Evolutionary conservation across 495 filamentous ascomycete genomes (phyloP).

Genomic region (Trichoderma asperelloides): DNA sequence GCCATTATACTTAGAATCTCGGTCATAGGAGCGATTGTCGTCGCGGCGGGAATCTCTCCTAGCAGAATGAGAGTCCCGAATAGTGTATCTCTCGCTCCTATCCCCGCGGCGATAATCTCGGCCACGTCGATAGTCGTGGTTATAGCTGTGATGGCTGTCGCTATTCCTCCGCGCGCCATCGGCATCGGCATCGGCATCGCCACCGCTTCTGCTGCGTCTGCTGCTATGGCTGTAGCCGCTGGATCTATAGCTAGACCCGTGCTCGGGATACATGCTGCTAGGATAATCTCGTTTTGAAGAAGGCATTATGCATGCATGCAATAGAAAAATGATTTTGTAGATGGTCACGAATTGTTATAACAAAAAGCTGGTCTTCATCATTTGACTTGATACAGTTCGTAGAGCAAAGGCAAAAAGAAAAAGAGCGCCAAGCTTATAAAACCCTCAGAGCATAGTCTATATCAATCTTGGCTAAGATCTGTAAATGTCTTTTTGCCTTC

Average conservation of each 20-base stretch:
- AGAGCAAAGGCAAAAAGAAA: too few species aligned
- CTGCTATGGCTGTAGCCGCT: not conserved
- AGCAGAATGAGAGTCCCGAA: not conserved
- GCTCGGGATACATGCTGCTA: not conserved
- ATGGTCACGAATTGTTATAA: not conserved
- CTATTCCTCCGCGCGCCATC: not conserved
- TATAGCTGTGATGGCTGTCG: not conserved
- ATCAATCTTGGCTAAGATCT: too few species aligned
- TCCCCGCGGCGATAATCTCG: not conserved
- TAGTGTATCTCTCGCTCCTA: not conserved
- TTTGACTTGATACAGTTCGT: too few species aligned
- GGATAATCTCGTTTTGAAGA: conserved; percentile 3
- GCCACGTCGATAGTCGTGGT: not conserved
- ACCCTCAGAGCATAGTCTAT: too few species aligned
- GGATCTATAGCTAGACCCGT: not conserved
- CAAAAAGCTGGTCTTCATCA: not conserved
- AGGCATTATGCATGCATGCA: not conserved
- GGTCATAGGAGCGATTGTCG: not conserved
- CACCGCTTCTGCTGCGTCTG: not conserved
- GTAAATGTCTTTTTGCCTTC: too few species aligned
- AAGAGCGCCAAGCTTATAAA: too few species aligned
- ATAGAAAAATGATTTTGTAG: not conserved
- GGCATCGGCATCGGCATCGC: not conserved
- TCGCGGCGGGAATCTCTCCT: not conserved
- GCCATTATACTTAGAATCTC: not conserved